Base-by-base conservation (phyloP, 2,329 filamentous ascomycete species). In the Stachybotrys chartarum region DNA sequence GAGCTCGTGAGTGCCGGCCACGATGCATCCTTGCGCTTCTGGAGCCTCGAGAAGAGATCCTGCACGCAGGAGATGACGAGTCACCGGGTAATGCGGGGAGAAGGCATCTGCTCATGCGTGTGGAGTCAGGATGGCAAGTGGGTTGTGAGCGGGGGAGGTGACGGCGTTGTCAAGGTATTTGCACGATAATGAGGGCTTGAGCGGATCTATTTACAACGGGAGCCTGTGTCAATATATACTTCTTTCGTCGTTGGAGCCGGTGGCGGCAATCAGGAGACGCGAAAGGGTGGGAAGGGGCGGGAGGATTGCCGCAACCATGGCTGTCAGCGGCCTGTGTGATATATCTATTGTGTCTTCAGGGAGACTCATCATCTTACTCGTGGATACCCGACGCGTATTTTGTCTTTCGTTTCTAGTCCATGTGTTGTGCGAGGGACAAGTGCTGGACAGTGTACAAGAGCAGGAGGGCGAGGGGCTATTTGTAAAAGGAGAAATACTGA, bases 1-100 rank as follows among this genome's bases (percentile, higher is more conserved):
- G 94, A 99, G 76, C 86, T 97, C 11, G 93, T 99, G 51, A 97
- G 91, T 50, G 94, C 91, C 1, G 94, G 94, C 24, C 94, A 99
- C 70, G 94, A 99, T 69, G 93, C 93, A 54, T 94, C 90, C 55
- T 84, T 99, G 55, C 87, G 94, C 31, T 97, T 99, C 81, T 99
- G 94, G 94, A 92, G 89, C 32, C 80, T 99, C 24, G 94, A 99
- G 72, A 99, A 96, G 77, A 85, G 94, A 52, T 88, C 87, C 50
- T 99, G 94, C 75, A 94, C 89, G 5, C 94, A 99, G 71, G 94
- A 97, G 70, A 91, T 99, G 64, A 95, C 91, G 3, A 90, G 85
- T 58, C 92, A 97, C 72, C 85, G 94, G 46, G 82, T 95, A 61
- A 97, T 97, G 92, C 85, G 94, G 53, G 94, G 93, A 51, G 94